Conservation (phyloP, 2,329 filamentous ascomycete genomes). For the Lecanicillium sp. region DNA sequence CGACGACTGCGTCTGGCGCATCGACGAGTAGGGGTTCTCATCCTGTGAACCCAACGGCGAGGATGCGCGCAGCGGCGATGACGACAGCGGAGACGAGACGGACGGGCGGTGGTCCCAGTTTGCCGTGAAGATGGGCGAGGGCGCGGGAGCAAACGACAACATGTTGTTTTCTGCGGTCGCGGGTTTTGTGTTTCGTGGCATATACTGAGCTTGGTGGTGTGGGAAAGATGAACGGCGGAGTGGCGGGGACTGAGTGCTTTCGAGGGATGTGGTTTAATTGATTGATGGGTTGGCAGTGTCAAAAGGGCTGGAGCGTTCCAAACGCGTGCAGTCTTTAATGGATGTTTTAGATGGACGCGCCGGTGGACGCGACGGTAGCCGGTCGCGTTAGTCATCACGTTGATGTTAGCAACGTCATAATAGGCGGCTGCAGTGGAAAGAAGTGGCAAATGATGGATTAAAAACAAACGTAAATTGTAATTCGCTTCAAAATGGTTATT, state of each 20-base stretch:
- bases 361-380: too few relatives aligned
- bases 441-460: too few relatives aligned
- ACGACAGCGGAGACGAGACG: conserved; percentile 52
- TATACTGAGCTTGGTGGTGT: conserved; percentile 24
- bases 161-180: conserved; percentile 24
- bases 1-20: conserved; percentile 40
- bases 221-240: not conserved
- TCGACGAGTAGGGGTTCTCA: conserved; percentile 31
- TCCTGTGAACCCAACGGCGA: conserved; percentile 40
- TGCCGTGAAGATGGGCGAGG: conserved; percentile 38
- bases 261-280: too few relatives aligned
- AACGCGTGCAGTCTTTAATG: too few relatives aligned
- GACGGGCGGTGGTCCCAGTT: conserved; percentile 41
- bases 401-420: too few relatives aligned
- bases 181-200: conserved; percentile 24
- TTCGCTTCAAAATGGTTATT: too few relatives aligned
- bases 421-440: too few relatives aligned
- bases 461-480: too few relatives aligned
- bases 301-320: too few relatives aligned
- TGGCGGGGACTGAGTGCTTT: not conserved
- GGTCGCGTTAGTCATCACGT: too few relatives aligned
- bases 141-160: conserved; percentile 36
- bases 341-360: too few relatives aligned
- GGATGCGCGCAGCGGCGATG: conserved; percentile 50
- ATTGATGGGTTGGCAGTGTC: too few relatives aligned